Base-by-base conservation (phyloP, 768 basidiomycete species). In the Nidula microcarpa region DNA sequence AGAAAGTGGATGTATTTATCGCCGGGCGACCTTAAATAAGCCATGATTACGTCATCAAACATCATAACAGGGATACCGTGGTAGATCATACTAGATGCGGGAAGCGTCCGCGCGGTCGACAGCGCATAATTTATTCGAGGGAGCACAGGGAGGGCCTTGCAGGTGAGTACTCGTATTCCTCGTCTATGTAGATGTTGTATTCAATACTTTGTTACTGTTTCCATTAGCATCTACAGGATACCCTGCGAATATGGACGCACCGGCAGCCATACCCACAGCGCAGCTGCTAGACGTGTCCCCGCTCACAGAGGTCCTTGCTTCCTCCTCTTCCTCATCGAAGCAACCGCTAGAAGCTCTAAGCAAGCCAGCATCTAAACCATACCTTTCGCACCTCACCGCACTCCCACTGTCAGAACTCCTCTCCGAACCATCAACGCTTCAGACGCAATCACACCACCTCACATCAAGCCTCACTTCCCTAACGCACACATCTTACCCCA, bases 401-500 rank as follows among this genome's bases (percentile, higher is more conserved):
- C 79, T 89, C 43, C 74, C 86, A 0, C 79, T 98, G 23, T 66
- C 77, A 30, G 79, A 83, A 34, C 78, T 98, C n/a, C 70, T 85
- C 16, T 68, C 82, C 1, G 87, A 94, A 62, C 95, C 95, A 0
- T 73, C 82, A 2, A 64, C 79, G 37, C 86, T 98, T 50, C 83
- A 89, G 48, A 89, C 91, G 1, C 92, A 95, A 53, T 82, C 90
- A 0, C 86, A 91, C 48, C 89, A 93, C 55, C 80, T 97, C 50
- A 93, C 92, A 6, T 87, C 91, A 44, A 94, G 93, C 52, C 76
- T 97, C 56, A 94, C 91, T 8, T 88, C 89, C 41, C 80, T 98
- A 11, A 95, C 94, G 51, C 89, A 92, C 55, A 86, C 91, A 4
- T 94, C 94, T 18, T 94, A 97, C 68, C 84, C 89, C 32, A 94